A percentile compares a stretch with the other conserved stretches of the same genome.
Evolutionary conservation across 2,329 filamentous ascomycete species (phyloP).

Genomic region (Diplodia intermedia): DNA sequence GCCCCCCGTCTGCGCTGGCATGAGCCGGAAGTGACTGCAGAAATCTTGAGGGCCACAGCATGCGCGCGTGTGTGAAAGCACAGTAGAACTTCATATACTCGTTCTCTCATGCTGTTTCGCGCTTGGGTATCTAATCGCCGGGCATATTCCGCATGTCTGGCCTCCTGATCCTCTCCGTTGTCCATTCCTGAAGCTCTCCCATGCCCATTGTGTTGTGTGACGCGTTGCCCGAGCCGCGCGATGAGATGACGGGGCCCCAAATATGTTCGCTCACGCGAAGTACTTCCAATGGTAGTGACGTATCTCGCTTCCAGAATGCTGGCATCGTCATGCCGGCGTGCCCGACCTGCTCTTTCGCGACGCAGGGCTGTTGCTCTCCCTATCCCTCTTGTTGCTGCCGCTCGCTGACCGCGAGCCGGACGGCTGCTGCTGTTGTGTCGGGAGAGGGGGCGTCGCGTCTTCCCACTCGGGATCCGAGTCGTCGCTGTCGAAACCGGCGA

Average conservation of each 20-base stretch:
- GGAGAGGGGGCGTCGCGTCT: conserved; percentile 23
- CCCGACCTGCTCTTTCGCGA: conserved; percentile 13
- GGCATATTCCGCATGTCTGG: neutral
- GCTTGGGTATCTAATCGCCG: conserved; percentile 1
- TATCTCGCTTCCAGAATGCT: neutral
- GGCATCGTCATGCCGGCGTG: conserved; percentile 9
- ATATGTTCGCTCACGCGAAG: neutral
- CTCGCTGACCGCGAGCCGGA: conserved; percentile 6
- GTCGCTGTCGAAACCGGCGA: conserved; percentile 40
- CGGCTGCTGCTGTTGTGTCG: conserved; percentile 12
- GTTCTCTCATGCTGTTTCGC: neutral
- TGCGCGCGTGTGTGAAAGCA: neutral
- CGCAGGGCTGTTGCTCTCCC: conserved; percentile 17
- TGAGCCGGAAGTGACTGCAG: neutral
- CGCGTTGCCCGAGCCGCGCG: neutral
- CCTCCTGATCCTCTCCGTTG: neutral
- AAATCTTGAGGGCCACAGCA: neutral
- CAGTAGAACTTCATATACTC: neutral
- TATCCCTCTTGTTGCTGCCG: conserved; percentile 14
- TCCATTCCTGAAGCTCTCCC: neutral
- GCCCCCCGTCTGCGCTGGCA: neutral
- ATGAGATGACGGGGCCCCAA: neutral
- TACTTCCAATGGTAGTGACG: neutral
- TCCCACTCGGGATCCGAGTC: conserved; percentile 31
- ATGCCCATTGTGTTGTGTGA: neutral